Evolutionary conservation across 805 yeast genomes (phyloP).

Genomic region (Barnettozyma pratensis): DNA sequence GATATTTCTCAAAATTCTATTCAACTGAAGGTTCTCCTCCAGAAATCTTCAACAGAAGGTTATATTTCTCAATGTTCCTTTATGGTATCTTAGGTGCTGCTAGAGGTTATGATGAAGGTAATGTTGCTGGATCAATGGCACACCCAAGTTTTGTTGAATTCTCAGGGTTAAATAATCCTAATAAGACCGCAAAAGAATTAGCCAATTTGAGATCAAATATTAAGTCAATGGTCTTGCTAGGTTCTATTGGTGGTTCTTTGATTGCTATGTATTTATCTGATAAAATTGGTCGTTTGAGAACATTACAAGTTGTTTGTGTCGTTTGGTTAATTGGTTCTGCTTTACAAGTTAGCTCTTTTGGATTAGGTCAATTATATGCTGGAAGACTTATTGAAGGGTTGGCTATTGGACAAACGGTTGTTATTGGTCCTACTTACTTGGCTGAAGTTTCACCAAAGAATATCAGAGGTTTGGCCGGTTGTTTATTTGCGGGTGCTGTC

Average conservation of each 20-base stretch:
- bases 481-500: conserved; percentile 54
- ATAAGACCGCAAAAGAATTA: conserved; percentile 29
- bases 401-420: conserved; percentile 53
- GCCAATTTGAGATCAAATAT: conserved; percentile 49
- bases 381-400: conserved; percentile 53
- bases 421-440: conserved; percentile 50
- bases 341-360: conserved; percentile 42
- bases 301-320: conserved; percentile 39
- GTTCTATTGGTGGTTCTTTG: conserved; percentile 51
- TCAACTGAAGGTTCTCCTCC: conserved; percentile 28
- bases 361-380: conserved; percentile 47
- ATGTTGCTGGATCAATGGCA: conserved; percentile 39
- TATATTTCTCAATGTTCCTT: conserved; percentile 40
- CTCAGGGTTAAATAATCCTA: conserved; percentile 42
- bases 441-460: conserved; percentile 49
- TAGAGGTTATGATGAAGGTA: conserved; percentile 56
- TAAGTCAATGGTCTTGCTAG: conserved; percentile 54
- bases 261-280: conserved; percentile 45
- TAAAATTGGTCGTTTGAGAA: conserved; percentile 44
- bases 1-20: conserved; percentile 13
- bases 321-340: conserved; percentile 41
- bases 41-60: conserved; percentile 42
- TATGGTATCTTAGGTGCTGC: conserved; percentile 55
- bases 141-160: conserved; percentile 36
- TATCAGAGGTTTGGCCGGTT: conserved; percentile 47